Evolutionary conservation across 1,284 basidiomycete genomes (phyloP).

Genomic region (Microbotryum lychnidis-dioicae): DNA sequence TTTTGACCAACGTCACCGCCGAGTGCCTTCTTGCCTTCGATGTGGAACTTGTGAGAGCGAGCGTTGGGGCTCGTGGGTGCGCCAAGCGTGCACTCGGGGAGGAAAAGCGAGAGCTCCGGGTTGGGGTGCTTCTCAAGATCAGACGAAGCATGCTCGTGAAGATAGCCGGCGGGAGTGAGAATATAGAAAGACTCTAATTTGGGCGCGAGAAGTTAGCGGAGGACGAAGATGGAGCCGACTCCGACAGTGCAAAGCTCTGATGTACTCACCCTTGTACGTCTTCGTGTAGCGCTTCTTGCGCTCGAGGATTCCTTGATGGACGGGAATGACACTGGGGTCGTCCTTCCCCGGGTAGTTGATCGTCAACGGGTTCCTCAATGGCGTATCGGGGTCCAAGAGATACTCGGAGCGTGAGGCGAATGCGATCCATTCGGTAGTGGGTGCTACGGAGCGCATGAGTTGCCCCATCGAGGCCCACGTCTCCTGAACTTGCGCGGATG

Average conservation of each 20-base stretch:
- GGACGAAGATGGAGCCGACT: neutral
- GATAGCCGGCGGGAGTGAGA: conserved; percentile 88
- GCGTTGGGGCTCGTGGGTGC: conserved; percentile 66
- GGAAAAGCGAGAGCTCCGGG: conserved; percentile 82
- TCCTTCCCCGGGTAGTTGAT: conserved; percentile 90
- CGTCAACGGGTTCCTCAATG: conserved; percentile 52
- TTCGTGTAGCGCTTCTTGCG: conserved; percentile 96
- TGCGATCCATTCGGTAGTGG: conserved; percentile 93
- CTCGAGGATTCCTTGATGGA: conserved; percentile 86
- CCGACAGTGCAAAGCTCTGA: neutral
- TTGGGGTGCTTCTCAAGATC: conserved; percentile 57
- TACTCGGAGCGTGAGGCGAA: conserved; percentile 93
- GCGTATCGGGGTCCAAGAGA: conserved; percentile 93
- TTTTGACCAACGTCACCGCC: conserved; percentile 30
- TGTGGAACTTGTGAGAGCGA: conserved; percentile 91
- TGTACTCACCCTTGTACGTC: conserved; percentile 53
- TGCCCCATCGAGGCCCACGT: conserved; percentile 68
- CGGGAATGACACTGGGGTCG: conserved; percentile 77
- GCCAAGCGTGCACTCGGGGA: conserved; percentile 91
- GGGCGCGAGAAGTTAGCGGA: neutral
- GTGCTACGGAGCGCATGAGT: conserved; percentile 73
- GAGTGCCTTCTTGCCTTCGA: conserved; percentile 71
- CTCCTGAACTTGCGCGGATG: conserved; percentile 68
- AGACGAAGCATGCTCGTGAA: conserved; percentile 58
- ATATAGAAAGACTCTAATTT: conserved; percentile 73